These are phyloP conservation scores for Saccharomycodes ludwigii DNA, from an alignment of 805 yeast genomes.

Conservation along the genomic window DNA sequence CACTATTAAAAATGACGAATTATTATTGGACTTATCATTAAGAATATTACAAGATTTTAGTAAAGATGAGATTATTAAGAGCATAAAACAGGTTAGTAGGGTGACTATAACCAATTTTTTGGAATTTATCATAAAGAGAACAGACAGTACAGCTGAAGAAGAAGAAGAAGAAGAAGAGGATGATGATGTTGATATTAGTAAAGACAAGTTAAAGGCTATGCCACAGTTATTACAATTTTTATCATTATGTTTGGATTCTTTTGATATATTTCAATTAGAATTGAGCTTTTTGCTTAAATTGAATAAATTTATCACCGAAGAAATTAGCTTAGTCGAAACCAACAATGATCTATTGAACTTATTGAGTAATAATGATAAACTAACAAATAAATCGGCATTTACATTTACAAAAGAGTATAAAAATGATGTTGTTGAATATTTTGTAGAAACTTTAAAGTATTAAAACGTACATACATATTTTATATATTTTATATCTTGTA, in stretches of 20 bases:
- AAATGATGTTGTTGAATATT: no score
- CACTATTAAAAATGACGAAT: slow-evolving; percentile 42
- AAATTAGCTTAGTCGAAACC: slow-evolving; percentile 5
- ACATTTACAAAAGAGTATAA: no score
- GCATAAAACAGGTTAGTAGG: slow-evolving; percentile 22
- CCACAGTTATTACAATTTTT: slow-evolving; percentile 21
- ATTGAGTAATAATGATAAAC: slow-evolving; percentile 6
- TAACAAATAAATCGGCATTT: no score
- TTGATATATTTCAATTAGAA: slow-evolving; percentile 23
- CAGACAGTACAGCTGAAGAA: slow-evolving; percentile 13
- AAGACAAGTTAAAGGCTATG: slow-evolving; percentile 6
- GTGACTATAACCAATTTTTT: slow-evolving; percentile 22
- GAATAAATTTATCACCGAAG: slow-evolving; percentile 5
- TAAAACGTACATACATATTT: no score
- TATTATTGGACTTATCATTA: slow-evolving; percentile 53
- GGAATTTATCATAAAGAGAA: slow-evolving; percentile 20
- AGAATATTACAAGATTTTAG: slow-evolving; percentile 60
- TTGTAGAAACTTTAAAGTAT: no score
- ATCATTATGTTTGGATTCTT: slow-evolving; percentile 22
- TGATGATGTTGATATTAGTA: slow-evolving; percentile 8
- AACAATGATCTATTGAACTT: slow-evolving; percentile 4
- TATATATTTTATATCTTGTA: no score
- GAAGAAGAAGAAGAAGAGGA: slow-evolving; percentile 11
- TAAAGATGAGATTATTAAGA: slow-evolving; percentile 41
- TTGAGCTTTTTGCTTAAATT: slow-evolving; percentile 4